Evolutionary conservation across 2,329 filamentous ascomycete species (phyloP).

Genomic region (Fusarium protoensiforme): DNA sequence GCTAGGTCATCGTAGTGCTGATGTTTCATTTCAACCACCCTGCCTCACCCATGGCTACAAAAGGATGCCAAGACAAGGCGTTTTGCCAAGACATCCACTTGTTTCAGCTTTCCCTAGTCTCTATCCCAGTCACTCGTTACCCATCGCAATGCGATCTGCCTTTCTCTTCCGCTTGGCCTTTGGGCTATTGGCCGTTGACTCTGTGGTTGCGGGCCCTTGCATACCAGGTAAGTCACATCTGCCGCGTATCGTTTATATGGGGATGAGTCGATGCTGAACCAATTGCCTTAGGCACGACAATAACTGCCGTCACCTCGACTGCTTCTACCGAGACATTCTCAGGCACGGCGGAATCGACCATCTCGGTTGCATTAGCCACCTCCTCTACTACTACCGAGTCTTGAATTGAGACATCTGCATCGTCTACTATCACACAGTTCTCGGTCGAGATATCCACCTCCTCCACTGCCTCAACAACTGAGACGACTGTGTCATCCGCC

Average conservation of each 20-base stretch:
- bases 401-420: not conserved
- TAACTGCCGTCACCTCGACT: not conserved
- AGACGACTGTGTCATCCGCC: too few species aligned
- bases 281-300: not conserved
- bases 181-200: not conserved
- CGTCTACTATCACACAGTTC: not conserved
- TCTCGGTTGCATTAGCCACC: not conserved
- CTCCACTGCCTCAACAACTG: too few species aligned
- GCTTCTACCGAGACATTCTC: not conserved
- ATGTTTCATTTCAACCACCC: too few species aligned
- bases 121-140: not conserved
- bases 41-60: too few species aligned
- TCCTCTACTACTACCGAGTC: not conserved
- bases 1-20: too few species aligned
- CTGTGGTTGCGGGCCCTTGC: not conserved
- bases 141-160: not conserved
- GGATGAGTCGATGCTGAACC: not conserved
- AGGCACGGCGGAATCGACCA: not conserved
- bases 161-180: not conserved
- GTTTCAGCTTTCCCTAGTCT: too few species aligned
- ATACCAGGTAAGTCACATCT: too few species aligned
- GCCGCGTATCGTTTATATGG: not conserved
- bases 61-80: too few species aligned
- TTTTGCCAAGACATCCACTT: too few species aligned
- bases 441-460: not conserved